phyloP scores from a whole-genome alignment of 371 early-diverging fungal species.

The Haplosporangium sp. region DNA sequence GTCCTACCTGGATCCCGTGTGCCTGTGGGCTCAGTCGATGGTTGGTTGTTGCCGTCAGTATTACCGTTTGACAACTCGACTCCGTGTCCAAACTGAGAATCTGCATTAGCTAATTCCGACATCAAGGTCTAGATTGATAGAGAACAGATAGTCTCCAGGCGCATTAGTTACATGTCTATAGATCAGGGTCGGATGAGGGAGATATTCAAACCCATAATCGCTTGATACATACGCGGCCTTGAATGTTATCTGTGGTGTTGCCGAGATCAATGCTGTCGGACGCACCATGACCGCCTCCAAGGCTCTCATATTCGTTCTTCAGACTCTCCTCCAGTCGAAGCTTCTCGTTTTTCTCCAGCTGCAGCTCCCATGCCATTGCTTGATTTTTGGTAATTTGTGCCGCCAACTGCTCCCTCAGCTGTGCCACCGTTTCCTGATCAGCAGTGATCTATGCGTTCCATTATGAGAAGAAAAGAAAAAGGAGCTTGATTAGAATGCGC shows the following conservation, averaged over 20 bases:
- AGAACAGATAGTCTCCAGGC: neutral
- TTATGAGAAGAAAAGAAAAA: neutral
- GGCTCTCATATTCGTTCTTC: slow-evolving; percentile 18
- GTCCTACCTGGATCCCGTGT: too few relatives aligned
- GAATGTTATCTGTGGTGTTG: neutral
- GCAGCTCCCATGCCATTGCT: slow-evolving; percentile 23
- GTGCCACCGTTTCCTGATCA: slow-evolving; percentile 28
- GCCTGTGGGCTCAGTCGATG: too few relatives aligned
- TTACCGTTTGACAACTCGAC: slow-evolving; percentile 3
- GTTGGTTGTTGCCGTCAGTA: neutral
- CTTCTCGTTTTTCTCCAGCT: slow-evolving; percentile 23
- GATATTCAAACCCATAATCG: neutral
- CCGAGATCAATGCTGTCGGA: neutral
- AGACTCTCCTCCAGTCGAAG: slow-evolving; percentile 28
- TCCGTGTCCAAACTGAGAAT: slow-evolving; percentile 23
- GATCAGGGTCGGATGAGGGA: neutral
- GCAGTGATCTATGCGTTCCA: slow-evolving; percentile 22
- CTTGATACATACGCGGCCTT: slow-evolving; percentile 20
- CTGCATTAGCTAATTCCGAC: slow-evolving; percentile 29
- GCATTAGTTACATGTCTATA: too few relatives aligned
- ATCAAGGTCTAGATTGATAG: slow-evolving; percentile 20
- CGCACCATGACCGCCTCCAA: slow-evolving; percentile 5
- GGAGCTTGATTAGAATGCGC: neutral
- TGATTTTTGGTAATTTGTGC: slow-evolving; percentile 35
- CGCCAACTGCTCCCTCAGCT: slow-evolving; percentile 27